Evolutionary conservation across 495 filamentous ascomycete species (phyloP), one percentile per base, ranked within the genome.

Genomic region (Aspergillus diversus): DNA sequence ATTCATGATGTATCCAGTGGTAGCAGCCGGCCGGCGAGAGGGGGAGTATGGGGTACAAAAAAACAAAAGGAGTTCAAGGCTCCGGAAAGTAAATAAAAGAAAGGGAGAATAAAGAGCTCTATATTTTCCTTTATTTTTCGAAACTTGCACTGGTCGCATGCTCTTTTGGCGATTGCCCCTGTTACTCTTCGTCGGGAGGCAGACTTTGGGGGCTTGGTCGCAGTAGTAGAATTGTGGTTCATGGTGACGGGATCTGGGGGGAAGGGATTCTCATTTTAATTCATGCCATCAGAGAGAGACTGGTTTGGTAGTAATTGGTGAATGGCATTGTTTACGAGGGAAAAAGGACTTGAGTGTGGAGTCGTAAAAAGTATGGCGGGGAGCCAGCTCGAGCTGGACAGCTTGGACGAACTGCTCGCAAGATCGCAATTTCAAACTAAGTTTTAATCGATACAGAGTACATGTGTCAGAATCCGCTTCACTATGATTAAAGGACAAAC

Each of bases 71-170:
- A 4, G 0, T 39, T 39, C 4, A 39, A 13, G 3, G 37, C 37
- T 39, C 21, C 21, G 2, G 21, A 27, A 27, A 27, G 21, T 27
- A 27, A 27, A 27, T 27, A 27, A 27, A 27, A 27, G 21, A 27
- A 39, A 13, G 37, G 13, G 13, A 39, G 37, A 39, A 13, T 8
- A 39, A 39, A 39, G 37, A 8, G 37, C 37, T 27, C 21, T 27
- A 39, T 39, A 39, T 1, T 39, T 39, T 39, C 37, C 37, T 39
- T 39, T 8, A 39, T 39, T 13, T 39, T 39, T 7, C 77, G 74
- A 50, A 80, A 73, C 53, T 75, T 77, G 74, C 77, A 80, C 63
- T 77, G 75, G 59, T 80, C 77, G 57, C 77, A 80, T 3, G 75
- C 75, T 17, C 77, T 59, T 60, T 74, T 76, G 15, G 74, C 74